Base-by-base conservation (phyloP, 1,284 basidiomycete genomes). In the Fomitopsis palustris region DNA sequence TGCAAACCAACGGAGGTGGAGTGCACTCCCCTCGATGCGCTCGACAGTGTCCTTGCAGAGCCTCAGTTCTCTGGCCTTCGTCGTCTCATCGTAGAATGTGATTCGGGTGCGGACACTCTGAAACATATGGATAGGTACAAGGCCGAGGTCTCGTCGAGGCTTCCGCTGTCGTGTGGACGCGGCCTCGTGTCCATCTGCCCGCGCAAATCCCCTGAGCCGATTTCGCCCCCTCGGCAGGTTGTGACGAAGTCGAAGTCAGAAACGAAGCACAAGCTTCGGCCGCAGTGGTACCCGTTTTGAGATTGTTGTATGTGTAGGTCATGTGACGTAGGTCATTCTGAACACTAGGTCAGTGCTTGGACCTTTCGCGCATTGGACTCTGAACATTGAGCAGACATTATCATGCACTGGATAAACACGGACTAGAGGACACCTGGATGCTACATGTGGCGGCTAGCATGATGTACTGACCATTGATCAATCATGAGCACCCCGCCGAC, bases 91-190 rank as follows among this genome's bases (percentile, higher is more conserved):
- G 45, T 59, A 37, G 49, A 57, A 31, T 53, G 37, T 23, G 49
- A 52, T 14, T 21, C 35, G 25, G 37, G 56, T 17, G 21, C 21
- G 23, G 56, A 43, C 12, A 19, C 21, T 4, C 37, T 12, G 21
- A 29, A 33, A 2, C 47, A 23, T 3, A n/a, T 52, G 47, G 29
- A 41, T 17, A 17, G 21, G 29, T 53, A 52, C 23, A 14, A 12
- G 31, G 29, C 23, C 10, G 56, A 52, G 35, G 17, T 57, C 23
- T 14, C 49, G 4, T 9, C 38, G 2, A 29, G 47, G n/a, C 49
- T 57, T 14, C 56, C 56, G 37, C n/a, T 57, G 17, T 17, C 56
- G n/a, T 53, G 29, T 38, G 56, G 49, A 19, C 41, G 49, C 17
- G 17, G 35, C 17, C 19, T 57, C 21, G 38, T 57, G 4, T 8